Evolutionary conservation across 306 rosid species (phyloP).

Genomic region (Quercus berberidifolia): DNA sequence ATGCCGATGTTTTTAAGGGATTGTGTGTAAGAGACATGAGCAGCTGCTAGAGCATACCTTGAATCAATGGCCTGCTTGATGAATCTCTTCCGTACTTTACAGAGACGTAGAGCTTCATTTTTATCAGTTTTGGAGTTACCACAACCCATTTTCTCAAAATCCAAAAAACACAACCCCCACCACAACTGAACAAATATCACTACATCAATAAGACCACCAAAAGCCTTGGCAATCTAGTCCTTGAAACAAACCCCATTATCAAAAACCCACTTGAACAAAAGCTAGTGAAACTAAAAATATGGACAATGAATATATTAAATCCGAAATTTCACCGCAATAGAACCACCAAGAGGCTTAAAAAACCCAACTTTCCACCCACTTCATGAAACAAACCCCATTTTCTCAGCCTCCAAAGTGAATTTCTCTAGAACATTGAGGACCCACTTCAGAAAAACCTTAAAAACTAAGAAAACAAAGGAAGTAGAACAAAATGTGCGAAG

Average conservation of each 20-base stretch:
- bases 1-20: slow-evolving; percentile 75
- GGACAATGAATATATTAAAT: not conserved
- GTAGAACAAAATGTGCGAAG: not conserved
- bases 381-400: not conserved
- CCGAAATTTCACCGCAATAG: not conserved
- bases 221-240: not conserved
- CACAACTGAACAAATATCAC: not conserved
- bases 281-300: not conserved
- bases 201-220: not conserved
- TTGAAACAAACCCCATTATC: no score
- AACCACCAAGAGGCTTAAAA: not conserved
- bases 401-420: not conserved
- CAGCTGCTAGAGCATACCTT: slow-evolving; percentile 78
- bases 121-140: slow-evolving; percentile 71
- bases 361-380: not conserved
- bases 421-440: not conserved
- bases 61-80: slow-evolving; percentile 85
- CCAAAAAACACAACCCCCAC: not conserved
- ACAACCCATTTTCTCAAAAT: slow-evolving; percentile 58
- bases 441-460: not conserved
- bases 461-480: not conserved
- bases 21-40: slow-evolving; percentile 73
- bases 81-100: slow-evolving; percentile 73
- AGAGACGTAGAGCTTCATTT: slow-evolving; percentile 68
- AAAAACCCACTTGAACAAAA: not conserved